Base-by-base conservation (phyloP, 257 asterid genomes). In the Rhazya stricta region DNA sequence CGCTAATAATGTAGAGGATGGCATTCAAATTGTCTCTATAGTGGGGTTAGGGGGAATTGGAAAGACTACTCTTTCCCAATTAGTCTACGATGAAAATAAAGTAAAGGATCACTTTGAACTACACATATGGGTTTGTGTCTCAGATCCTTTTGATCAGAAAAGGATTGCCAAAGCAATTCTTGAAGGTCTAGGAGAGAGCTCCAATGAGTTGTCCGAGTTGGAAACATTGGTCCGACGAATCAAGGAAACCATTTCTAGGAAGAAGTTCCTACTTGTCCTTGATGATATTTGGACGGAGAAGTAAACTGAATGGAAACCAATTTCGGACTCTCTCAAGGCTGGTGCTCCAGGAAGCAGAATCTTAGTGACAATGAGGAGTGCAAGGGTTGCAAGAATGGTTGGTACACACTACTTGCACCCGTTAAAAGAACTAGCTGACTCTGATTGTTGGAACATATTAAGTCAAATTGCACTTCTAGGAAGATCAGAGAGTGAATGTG, bases 281-380 rank as follows among this genome's bases (percentile, higher is more conserved):
- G 79, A 79, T 60, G 82, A 74, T 69, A 73, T 74, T 6, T 74
- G 82, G 82, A 77, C 25, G 41, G 85, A 81, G 51, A 75, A 81
- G 9, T n/a, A 34, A 18, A 58, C 23, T 13, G 60, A 69, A 68
- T 78, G 82, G 82, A 67, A 63, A 10, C 67, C 61, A 25, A 43
- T 81, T 2, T 13, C 21, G 1, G 58, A 65, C 37, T 42, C 67
- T 46, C 41, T 80, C 19, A 32, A 57, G 19, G 3, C 21, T 70
- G 80, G 80, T 10, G 78, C 60, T 25, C 21, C 53, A 32, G 77
- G 78, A 63, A 78, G 85, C 39, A 74, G 45, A 74, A 30, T 81
- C 32, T 32, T 81, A 13, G 76, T 81, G 36, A 81, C 82, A 3
- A 81, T 75, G 19, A 65, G 82, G 53, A 78, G 71, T 51, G 58